phyloP scores from a whole-genome alignment of 2,329 filamentous ascomycete species.

The Xylaria sp. region DNA sequence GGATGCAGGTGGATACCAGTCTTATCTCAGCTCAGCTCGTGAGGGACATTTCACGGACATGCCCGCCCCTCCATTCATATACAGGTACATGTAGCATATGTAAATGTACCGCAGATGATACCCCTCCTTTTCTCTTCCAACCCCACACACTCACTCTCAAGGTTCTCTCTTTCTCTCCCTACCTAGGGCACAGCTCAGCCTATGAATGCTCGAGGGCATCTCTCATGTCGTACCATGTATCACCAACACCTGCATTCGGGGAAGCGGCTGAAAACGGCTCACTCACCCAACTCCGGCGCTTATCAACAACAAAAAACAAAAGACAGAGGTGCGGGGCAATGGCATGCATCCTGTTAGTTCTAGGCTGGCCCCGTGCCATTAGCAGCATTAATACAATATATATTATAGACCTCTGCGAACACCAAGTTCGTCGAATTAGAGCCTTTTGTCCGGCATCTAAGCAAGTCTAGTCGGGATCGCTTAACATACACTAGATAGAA shows the following conservation, averaged over 20 bases:
- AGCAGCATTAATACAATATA: background rate
- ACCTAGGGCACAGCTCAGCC: background rate
- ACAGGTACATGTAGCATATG: background rate
- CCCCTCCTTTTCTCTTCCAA: conserved; percentile 7
- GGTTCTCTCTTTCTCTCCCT: too few species aligned
- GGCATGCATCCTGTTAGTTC: conserved; percentile 15
- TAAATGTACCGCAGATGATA: background rate
- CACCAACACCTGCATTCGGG: conserved; percentile 29
- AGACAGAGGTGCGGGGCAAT: conserved; percentile 18
- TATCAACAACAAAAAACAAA: conserved; percentile 13
- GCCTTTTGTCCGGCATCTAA: background rate
- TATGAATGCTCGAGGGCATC: conserved; percentile 23
- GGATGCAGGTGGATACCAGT: conserved; percentile 4
- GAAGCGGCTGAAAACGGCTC: conserved; percentile 27
- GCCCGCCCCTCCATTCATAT: conserved; percentile 20
- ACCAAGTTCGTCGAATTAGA: background rate
- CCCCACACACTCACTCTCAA: conserved; percentile 2
- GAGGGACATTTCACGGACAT: conserved; percentile 33
- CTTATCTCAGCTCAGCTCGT: conserved; percentile 29
- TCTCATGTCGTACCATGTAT: conserved; percentile 19
- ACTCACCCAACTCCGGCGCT: conserved; percentile 22
- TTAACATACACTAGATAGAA: background rate
- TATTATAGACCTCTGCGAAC: background rate
- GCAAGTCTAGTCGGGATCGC: conserved; percentile 1
- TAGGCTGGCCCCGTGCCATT: conserved; percentile 6